phyloP scores from a whole-genome alignment of 257 asterid genomes.

The Leptodermis oblonga region DNA sequence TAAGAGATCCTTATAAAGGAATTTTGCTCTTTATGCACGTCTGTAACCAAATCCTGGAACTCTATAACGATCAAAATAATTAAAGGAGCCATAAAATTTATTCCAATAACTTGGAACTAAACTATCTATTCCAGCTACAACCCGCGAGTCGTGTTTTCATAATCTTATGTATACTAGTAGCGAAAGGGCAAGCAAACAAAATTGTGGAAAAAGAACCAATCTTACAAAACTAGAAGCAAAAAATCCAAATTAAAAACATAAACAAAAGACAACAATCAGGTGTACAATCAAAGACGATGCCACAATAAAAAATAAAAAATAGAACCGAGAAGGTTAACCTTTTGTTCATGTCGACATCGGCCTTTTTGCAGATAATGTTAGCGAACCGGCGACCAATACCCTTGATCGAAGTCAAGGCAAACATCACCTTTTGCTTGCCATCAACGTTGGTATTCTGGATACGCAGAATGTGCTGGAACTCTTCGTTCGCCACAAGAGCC shows the following conservation, averaged over 20 bases:
- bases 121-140: not conserved
- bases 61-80: no score
- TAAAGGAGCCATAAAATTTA: not conserved
- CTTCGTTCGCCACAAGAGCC: slow-evolving; percentile 84
- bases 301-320: no score
- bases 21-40: no score
- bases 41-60: no score
- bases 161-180: not conserved
- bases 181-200: not conserved
- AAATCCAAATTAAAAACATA: not conserved
- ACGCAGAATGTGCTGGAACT: slow-evolving; percentile 96
- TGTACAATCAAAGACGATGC: not conserved
- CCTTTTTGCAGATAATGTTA: slow-evolving; percentile 84
- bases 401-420: slow-evolving; percentile 89
- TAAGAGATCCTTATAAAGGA: no score
- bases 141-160: not conserved
- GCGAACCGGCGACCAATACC: slow-evolving; percentile 98
- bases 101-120: not conserved
- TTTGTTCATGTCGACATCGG: slow-evolving; percentile 92
- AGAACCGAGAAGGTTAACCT: slow-evolving; percentile 30
- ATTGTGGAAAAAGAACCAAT: not conserved
- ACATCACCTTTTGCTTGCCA: slow-evolving; percentile 95
- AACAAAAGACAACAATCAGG: not conserved
- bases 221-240: not conserved
- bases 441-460: slow-evolving; percentile 89